A percentile compares a stretch with the other conserved stretches of the same genome.
phyloP scores from a whole-genome alignment of 441 rosid genomes.

The Eutrema salsugineum region DNA sequence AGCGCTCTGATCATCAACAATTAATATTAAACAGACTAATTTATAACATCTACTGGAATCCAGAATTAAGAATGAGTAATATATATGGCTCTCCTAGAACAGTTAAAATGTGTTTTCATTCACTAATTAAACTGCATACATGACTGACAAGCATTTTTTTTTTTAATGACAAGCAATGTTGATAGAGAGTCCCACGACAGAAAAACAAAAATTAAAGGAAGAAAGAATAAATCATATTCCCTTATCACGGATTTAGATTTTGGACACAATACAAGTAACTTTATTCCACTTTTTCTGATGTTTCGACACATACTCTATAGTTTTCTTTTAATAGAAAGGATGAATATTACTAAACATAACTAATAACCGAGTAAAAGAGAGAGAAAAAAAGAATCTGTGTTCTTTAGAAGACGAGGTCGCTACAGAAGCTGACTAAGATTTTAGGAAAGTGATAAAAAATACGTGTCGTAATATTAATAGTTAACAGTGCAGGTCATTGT shows the following conservation, averaged over 20 bases:
- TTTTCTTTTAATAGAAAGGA: background rate
- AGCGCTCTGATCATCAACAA: no score
- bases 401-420: constrained; percentile 12
- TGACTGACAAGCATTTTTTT: background rate
- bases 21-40: background rate
- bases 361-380: background rate
- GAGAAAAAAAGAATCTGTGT: background rate
- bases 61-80: background rate
- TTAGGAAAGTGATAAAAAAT: background rate
- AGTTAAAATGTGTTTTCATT: background rate
- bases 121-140: background rate
- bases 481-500: constrained; percentile 6
- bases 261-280: background rate
- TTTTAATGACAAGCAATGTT: background rate
- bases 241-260: background rate
- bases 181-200: background rate
- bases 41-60: background rate
- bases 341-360: constrained; percentile 18
- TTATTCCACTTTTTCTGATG: background rate
- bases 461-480: constrained; percentile 11
- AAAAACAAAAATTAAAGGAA: background rate
- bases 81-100: background rate
- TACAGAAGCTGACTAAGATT: constrained; percentile 10
- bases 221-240: background rate
- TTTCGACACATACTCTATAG: constrained; percentile 4